phyloP scores from a whole-genome alignment of 2,329 filamentous ascomycete genomes.

The Fusarium heterosporum region DNA sequence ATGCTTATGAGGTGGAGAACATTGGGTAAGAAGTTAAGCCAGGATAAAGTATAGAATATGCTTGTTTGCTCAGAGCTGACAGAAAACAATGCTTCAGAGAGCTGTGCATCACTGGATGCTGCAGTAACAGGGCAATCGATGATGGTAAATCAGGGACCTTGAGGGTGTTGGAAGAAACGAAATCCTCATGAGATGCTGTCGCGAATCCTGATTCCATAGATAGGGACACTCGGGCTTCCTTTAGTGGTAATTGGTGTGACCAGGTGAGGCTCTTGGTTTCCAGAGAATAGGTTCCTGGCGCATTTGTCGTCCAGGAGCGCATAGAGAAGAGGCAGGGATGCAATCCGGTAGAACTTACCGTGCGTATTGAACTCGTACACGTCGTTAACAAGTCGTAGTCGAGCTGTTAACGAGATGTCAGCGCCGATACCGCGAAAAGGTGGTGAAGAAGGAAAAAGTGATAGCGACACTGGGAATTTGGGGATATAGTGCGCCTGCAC shows the following conservation, averaged over 20 bases:
- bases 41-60: neutral
- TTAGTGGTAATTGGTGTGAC: neutral
- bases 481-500: neutral
- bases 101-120: neutral
- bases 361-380: conserved; percentile 47
- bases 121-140: neutral
- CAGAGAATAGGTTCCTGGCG: neutral
- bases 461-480: neutral
- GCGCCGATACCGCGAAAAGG: conserved; percentile 15
- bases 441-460: neutral
- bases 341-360: conserved; percentile 35
- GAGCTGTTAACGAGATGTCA: conserved; percentile 37
- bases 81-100: conserved; percentile 2
- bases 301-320: neutral
- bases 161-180: neutral
- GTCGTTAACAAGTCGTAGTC: conserved; percentile 47
- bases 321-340: neutral
- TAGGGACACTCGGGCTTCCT: neutral
- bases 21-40: neutral
- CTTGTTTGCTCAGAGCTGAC: neutral
- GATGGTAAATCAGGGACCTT: conserved; percentile 24
- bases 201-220: neutral
- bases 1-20: conserved; percentile 1
- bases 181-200: neutral
- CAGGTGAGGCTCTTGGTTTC: neutral